Percentiles rank a stretch among this genome's conserved stretches.
Evolutionary conservation across 108 stramenopile genomes (phyloP).

Genomic region (Nitzschia sp.): DNA sequence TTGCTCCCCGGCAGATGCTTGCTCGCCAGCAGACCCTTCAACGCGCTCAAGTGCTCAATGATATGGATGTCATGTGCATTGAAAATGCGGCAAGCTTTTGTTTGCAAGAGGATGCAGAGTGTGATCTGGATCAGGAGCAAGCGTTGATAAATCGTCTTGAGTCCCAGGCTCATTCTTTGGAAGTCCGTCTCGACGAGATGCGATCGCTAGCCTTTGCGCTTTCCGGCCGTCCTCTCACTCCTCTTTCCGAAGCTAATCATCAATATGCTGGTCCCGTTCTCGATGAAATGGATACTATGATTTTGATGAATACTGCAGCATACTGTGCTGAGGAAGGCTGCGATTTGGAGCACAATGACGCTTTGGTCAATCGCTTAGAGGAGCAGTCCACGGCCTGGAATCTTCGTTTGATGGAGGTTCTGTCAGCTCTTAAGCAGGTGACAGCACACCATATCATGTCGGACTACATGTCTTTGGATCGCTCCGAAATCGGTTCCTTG

Average conservation of each 20-base stretch:
- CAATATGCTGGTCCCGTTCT: background rate
- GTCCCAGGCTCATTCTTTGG: background rate
- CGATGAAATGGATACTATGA: constrained; percentile 3
- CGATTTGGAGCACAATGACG: background rate
- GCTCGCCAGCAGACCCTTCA: background rate
- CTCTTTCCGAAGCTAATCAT: background rate
- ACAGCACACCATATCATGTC: background rate
- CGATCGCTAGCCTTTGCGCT: background rate
- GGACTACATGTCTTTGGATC: background rate
- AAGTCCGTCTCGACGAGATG: constrained; percentile 1
- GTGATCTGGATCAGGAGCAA: background rate
- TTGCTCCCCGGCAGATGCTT: background rate
- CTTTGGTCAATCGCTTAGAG: background rate
- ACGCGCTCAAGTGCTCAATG: background rate
- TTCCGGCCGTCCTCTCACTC: background rate
- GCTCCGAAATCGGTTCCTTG: background rate
- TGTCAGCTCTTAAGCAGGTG: background rate
- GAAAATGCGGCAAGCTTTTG: background rate
- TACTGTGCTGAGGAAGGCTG: constrained; percentile 1
- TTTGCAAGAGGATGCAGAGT: background rate
- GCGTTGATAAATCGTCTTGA: background rate
- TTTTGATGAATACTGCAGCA: background rate
- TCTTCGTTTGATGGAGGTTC: background rate
- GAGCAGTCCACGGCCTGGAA: background rate
- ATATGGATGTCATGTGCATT: constrained; percentile 1